Conservation (phyloP, 768 basidiomycete genomes). For the Leccinum ochraceum region DNA sequence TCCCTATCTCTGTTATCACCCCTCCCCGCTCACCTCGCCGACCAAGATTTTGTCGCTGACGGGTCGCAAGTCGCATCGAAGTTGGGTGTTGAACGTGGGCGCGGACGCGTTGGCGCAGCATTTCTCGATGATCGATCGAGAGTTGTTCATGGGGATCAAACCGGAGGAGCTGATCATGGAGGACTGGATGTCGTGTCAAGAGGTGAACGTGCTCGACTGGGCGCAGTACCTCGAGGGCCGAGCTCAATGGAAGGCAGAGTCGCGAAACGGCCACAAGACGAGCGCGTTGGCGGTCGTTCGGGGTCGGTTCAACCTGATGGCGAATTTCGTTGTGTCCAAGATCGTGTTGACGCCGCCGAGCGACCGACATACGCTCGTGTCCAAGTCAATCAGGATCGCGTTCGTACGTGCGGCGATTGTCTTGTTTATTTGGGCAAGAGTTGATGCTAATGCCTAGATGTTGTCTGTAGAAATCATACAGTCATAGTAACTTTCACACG, state of each 20-base stretch:
- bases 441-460: neutral
- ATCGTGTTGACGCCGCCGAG: slow-evolving; percentile 43
- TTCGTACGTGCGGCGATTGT: slow-evolving; percentile 47
- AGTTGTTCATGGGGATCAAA: no score
- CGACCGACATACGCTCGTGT: slow-evolving; percentile 63
- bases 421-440: no score
- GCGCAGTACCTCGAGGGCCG: slow-evolving; percentile 46
- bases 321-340: no score
- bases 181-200: slow-evolving; percentile 65
- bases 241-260: no score
- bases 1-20: neutral
- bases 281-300: no score
- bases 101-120: slow-evolving; percentile 70
- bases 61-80: slow-evolving; percentile 56
- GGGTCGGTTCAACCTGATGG: no score
- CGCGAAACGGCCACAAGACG: no score
- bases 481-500: slow-evolving; percentile 74
- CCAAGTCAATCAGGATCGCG: slow-evolving; percentile 44
- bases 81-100: slow-evolving; percentile 67
- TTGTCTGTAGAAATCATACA: slow-evolving; percentile 70
- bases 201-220: slow-evolving; percentile 80
- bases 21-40: slow-evolving; percentile 24
- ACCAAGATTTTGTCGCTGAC: slow-evolving; percentile 38
- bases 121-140: slow-evolving; percentile 85
- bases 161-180: no score